A percentile compares a stretch with the other conserved stretches of the same genome.
Conservation (phyloP, 192 early-diverging fungal species). For the Gigaspora rosea region DNA sequence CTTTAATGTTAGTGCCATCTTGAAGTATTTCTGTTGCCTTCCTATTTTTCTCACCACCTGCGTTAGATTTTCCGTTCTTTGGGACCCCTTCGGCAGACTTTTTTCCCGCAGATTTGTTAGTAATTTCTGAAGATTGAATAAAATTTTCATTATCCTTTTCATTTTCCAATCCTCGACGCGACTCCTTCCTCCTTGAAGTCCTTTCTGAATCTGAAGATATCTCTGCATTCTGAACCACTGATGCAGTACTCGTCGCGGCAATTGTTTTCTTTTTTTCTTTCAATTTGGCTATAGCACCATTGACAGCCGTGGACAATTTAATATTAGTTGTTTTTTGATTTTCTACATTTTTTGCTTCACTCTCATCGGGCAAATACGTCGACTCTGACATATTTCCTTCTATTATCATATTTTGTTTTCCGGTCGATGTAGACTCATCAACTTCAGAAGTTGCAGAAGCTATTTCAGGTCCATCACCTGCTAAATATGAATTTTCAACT, state of each 20-base stretch:
- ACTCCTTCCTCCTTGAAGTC: conserved; percentile 3
- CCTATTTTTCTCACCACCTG: conserved; percentile 10
- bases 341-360: conserved; percentile 34
- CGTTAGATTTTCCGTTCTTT: conserved; percentile 9
- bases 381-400: background rate
- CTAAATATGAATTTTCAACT: background rate
- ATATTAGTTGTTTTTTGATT: conserved; percentile 24
- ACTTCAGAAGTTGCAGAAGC: conserved; percentile 30
- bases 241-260: conserved; percentile 12
- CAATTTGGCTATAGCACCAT: conserved; percentile 46
- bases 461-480: background rate
- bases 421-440: conserved; percentile 20
- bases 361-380: conserved; percentile 30
- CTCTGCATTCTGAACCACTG: background rate
- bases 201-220: conserved; percentile 26
- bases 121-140: background rate
- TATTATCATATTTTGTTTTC: conserved; percentile 1
- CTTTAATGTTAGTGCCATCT: background rate
- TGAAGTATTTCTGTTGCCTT: background rate
- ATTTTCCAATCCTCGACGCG: conserved; percentile 25
- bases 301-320: conserved; percentile 45
- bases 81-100: conserved; percentile 1
- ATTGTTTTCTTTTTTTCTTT: conserved; percentile 45
- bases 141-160: conserved; percentile 35
- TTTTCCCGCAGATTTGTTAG: conserved; percentile 1